Percentiles rank a stretch among this genome's conserved stretches.
These are phyloP conservation scores for Epithemia pelagica DNA, from an alignment of 108 stramenopile species.

Conservation along the genomic window DNA sequence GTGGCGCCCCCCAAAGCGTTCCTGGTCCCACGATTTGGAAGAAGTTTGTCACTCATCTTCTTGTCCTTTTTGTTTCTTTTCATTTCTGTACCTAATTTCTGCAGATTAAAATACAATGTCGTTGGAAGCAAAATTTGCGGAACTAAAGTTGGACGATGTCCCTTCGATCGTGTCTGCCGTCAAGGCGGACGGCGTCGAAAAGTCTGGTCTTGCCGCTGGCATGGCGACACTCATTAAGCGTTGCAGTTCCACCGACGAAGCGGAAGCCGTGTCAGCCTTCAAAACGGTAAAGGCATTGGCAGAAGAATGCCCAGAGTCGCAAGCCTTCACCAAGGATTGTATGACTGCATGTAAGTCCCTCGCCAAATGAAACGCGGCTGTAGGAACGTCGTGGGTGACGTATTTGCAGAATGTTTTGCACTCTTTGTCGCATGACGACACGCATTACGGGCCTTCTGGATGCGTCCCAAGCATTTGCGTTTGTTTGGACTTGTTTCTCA, in stretches of 20 bases:
- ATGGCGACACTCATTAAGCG: constrained; percentile 55
- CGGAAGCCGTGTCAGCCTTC: constrained; percentile 70
- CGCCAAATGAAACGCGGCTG: not conserved
- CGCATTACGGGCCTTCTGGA: too few relatives aligned
- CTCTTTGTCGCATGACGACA: too few relatives aligned
- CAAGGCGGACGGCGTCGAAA: constrained; percentile 72
- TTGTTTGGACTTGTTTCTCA: too few relatives aligned
- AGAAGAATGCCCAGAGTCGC: constrained; percentile 60
- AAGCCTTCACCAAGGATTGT: constrained; percentile 68
- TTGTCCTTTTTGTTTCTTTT: too few relatives aligned
- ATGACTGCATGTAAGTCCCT: constrained; percentile 56
- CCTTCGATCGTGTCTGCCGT: constrained; percentile 67
- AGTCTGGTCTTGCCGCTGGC: constrained; percentile 71
- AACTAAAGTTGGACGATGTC: constrained; percentile 74
- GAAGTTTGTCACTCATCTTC: too few relatives aligned
- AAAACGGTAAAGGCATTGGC: constrained; percentile 70
- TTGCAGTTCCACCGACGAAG: constrained; percentile 69
- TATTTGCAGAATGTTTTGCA: not conserved
- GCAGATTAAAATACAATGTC: too few relatives aligned
- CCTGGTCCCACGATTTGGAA: too few relatives aligned
- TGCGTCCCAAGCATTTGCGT: too few relatives aligned
- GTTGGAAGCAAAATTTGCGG: constrained; percentile 71
- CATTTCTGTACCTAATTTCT: too few relatives aligned
- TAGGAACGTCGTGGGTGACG: not conserved
- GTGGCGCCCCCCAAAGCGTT: too few relatives aligned